Evolutionary conservation across 495 filamentous ascomycete genomes (phyloP).

Genomic region (Tetracladium setigerum): DNA sequence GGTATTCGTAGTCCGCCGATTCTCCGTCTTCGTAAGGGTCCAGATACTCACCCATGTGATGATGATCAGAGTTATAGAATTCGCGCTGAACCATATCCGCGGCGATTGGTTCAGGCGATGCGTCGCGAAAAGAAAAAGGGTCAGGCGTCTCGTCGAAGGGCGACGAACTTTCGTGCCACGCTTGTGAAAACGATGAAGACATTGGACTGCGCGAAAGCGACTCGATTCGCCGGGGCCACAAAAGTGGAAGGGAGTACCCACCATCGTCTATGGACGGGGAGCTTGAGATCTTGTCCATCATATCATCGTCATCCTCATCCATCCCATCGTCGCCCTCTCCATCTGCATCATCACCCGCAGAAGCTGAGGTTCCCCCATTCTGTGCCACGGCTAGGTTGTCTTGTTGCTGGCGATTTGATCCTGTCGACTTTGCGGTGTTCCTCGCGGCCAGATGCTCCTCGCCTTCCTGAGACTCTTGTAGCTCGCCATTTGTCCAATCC

Average conservation of each 20-base stretch:
- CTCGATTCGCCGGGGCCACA: constrained; percentile 29
- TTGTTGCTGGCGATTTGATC: constrained; percentile 30
- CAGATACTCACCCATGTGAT: constrained; percentile 53
- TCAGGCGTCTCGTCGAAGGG: constrained; percentile 43
- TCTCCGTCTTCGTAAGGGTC: constrained; percentile 19
- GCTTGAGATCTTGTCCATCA: constrained; percentile 96
- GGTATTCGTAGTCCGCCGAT: neutral
- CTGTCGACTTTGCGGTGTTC: constrained; percentile 32
- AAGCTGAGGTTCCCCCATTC: constrained; percentile 40
- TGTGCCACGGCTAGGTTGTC: constrained; percentile 46
- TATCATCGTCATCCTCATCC: constrained; percentile 54
- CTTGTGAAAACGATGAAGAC: constrained; percentile 14
- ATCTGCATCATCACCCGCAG: constrained; percentile 48
- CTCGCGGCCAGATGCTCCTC: constrained; percentile 39
- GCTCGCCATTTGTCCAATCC: constrained; percentile 39
- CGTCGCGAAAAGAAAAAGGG: constrained; percentile 32
- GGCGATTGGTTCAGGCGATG: constrained; percentile 29
- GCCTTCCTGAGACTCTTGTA: constrained; percentile 38
- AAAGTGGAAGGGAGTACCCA: constrained; percentile 51
- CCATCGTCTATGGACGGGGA: constrained; percentile 98
- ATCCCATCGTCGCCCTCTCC: constrained; percentile 66
- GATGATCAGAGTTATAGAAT: constrained; percentile 39
- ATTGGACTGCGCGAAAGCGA: constrained; percentile 29
- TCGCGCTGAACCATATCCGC: constrained; percentile 22
- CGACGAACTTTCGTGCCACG: constrained; percentile 39